Evolutionary conservation across 2,329 filamentous ascomycete species (phyloP).

Genomic region (Monosporascus sp.): DNA sequence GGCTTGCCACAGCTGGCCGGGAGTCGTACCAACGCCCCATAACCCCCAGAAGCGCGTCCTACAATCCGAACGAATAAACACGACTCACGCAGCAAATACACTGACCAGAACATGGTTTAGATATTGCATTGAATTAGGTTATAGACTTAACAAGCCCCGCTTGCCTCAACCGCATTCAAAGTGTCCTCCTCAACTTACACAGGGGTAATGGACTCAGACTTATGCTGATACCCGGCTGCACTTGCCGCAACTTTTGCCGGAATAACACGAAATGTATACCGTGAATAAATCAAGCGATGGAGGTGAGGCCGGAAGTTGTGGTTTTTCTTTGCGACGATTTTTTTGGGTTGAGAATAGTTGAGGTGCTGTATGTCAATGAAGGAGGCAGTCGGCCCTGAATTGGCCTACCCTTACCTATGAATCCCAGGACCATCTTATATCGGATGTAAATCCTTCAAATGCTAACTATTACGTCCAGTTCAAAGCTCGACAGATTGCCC

Average conservation of each 20-base stretch:
- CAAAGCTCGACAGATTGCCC: conserved; percentile 35
- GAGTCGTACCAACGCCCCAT: conserved; percentile 18
- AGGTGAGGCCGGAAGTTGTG: conserved; percentile 6
- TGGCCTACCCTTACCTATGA: conserved; percentile 16
- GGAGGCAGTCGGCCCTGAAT: conserved; percentile 18
- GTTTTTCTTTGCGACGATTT: conserved; percentile 5
- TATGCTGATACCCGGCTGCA: conserved; percentile 18
- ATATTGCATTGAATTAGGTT: background rate
- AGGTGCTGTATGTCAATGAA: conserved; percentile 7
- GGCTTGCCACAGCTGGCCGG: conserved; percentile 13
- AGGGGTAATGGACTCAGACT: conserved; percentile 1
- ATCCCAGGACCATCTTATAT: conserved; percentile 9
- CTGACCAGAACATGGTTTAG: background rate
- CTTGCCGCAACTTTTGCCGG: conserved; percentile 5
- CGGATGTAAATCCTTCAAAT: conserved; percentile 12
- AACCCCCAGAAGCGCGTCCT: conserved; percentile 8
- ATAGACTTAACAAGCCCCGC: conserved; percentile 1
- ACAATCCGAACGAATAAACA: background rate
- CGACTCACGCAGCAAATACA: conserved; percentile 5
- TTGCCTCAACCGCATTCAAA: conserved; percentile 5
- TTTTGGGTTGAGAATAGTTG: conserved; percentile 2
- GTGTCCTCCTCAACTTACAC: conserved; percentile 8
- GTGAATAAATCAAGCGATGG: background rate
- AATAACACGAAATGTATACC: conserved; percentile 5
- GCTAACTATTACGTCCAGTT: conserved; percentile 19